Evolutionary conservation across 495 filamentous ascomycete genomes (phyloP).

Genomic region (Aspergillus funiculosus): DNA sequence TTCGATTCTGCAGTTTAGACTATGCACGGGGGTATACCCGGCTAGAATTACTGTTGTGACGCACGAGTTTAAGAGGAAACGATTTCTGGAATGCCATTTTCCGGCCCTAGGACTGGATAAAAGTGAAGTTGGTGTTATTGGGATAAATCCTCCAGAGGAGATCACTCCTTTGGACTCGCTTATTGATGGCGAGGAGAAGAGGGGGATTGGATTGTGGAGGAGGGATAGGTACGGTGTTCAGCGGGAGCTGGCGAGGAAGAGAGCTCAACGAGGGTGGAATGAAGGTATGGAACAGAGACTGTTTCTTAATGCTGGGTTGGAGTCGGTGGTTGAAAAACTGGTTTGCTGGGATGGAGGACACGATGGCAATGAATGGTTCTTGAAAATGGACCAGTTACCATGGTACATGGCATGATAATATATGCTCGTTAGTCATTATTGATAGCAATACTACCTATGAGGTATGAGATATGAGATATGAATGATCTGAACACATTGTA

Average conservation of each 20-base stretch:
- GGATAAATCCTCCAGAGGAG: constrained; percentile 62
- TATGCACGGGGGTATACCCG: constrained; percentile 33
- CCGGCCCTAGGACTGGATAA: constrained; percentile 50
- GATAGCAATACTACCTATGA: constrained; percentile 8
- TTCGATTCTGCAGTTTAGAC: constrained; percentile 56
- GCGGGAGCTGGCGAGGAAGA: constrained; percentile 31
- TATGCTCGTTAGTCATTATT: constrained; percentile 13
- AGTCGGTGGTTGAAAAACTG: constrained; percentile 31
- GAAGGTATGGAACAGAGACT: constrained; percentile 22
- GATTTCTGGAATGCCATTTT: constrained; percentile 65
- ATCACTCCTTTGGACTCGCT: constrained; percentile 44
- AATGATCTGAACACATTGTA: no score
- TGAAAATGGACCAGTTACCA: constrained; percentile 30
- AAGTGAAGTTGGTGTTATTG: constrained; percentile 46
- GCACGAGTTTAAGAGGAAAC: constrained; percentile 64
- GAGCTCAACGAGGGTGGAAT: constrained; percentile 39
- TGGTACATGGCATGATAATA: constrained; percentile 27
- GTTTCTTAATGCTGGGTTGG: constrained; percentile 25
- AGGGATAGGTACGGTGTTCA: constrained; percentile 42
- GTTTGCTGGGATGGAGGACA: constrained; percentile 36
- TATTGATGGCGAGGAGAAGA: constrained; percentile 34
- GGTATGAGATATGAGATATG: not conserved
- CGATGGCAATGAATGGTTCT: constrained; percentile 34
- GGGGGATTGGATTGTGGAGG: constrained; percentile 42
- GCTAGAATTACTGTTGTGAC: constrained; percentile 60